Evolutionary conservation across 352 stramenopile species (phyloP).

Genomic region (Globisporangium nodosum): DNA sequence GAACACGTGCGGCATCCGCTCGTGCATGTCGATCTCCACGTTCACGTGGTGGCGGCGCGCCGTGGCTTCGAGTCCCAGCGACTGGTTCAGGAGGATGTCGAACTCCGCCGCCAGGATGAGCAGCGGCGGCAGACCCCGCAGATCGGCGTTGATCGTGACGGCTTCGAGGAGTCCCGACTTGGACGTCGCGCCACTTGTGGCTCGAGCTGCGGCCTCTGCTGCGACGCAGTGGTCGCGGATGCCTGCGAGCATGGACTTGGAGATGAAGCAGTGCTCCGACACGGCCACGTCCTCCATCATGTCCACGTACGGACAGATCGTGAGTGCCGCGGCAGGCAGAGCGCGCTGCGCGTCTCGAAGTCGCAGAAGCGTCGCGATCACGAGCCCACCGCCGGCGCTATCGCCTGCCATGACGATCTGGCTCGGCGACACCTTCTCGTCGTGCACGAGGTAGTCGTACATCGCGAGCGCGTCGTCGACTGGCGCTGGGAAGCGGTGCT

Average conservation of each 20-base stretch:
- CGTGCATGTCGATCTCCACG: slow-evolving; percentile 33
- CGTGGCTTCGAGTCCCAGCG: slow-evolving; percentile 18
- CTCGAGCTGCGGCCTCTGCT: neutral
- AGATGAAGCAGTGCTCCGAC: slow-evolving; percentile 22
- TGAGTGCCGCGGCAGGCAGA: slow-evolving; percentile 24
- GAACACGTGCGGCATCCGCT: slow-evolving; percentile 37
- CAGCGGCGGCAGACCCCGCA: slow-evolving; percentile 23
- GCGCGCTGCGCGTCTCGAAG: slow-evolving; percentile 18
- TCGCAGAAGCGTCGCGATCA: slow-evolving; percentile 32
- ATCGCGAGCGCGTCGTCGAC: slow-evolving; percentile 27
- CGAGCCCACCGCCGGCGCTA: slow-evolving; percentile 31
- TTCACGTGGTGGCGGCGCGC: slow-evolving; percentile 22
- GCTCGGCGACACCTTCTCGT: slow-evolving; percentile 21
- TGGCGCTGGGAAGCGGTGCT: slow-evolving; percentile 24
- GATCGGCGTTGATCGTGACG: slow-evolving; percentile 9
- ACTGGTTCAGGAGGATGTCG: slow-evolving; percentile 28
- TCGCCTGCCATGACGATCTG: slow-evolving; percentile 35
- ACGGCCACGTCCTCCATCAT: slow-evolving; percentile 14
- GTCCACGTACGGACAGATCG: slow-evolving; percentile 36
- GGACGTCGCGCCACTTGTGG: neutral
- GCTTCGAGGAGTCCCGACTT: neutral
- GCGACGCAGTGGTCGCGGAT: slow-evolving; percentile 7
- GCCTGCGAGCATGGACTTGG: slow-evolving; percentile 7
- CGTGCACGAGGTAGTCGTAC: slow-evolving; percentile 38
- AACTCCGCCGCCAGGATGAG: slow-evolving; percentile 27